Evolutionary conservation across 2,329 filamentous ascomycete genomes (phyloP).

Genomic region (Colletotrichum gigasporum): DNA sequence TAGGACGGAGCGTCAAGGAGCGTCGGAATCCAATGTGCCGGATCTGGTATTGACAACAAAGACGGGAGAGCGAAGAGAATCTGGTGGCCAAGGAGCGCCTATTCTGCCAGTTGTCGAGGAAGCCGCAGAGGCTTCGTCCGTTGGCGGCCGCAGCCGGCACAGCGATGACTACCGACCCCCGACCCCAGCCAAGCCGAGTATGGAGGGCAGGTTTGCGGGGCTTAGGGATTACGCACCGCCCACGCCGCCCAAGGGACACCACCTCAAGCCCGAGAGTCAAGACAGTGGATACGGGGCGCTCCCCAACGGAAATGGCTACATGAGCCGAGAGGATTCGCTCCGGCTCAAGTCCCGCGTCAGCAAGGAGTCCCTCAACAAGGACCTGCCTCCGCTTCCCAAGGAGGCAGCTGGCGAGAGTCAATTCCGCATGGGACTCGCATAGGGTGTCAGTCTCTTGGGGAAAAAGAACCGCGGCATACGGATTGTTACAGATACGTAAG

Average conservation of each 20-base stretch:
- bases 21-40: conserved; percentile 62
- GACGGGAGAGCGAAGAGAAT: conserved; percentile 59
- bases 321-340: conserved; percentile 40
- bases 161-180: conserved; percentile 51
- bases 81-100: conserved; percentile 60
- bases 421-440: conserved; percentile 20
- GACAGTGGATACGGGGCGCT: conserved; percentile 56
- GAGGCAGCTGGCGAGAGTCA: conserved; percentile 31
- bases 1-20: conserved; percentile 43
- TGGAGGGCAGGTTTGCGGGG: conserved; percentile 36
- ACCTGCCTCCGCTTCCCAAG: conserved; percentile 64
- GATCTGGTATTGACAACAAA: conserved; percentile 64
- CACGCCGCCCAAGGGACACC: conserved; percentile 56
- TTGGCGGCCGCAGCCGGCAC: conserved; percentile 66
- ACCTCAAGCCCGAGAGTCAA: conserved; percentile 55
- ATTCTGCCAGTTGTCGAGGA: conserved; percentile 89
- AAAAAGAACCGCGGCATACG: background rate
- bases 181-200: conserved; percentile 53
- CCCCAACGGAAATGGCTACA: conserved; percentile 41
- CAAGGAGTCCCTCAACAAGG: conserved; percentile 68
- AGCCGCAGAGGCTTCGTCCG: conserved; percentile 79
- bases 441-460: conserved; percentile 9
- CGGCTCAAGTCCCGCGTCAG: conserved; percentile 53
- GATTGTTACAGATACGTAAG: background rate
- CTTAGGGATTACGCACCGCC: conserved; percentile 47